Evolutionary conservation across 75 land plant species (phyloP).

Genomic region (Cryptomeria japonica): DNA sequence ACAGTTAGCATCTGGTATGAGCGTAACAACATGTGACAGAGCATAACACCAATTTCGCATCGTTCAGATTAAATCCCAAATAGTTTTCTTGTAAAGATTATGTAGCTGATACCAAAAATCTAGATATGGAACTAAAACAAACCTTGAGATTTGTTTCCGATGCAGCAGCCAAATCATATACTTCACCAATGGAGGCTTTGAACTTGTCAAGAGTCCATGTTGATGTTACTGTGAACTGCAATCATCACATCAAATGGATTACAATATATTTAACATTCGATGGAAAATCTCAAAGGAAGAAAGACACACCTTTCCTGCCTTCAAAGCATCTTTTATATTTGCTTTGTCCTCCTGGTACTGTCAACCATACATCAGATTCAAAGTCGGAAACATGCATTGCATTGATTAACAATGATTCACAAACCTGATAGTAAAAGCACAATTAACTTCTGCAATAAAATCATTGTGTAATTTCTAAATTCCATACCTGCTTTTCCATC

Average conservation of each 20-base stretch:
- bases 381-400: neutral
- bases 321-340: conserved; percentile 78
- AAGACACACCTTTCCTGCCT: conserved; percentile 58
- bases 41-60: neutral
- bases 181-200: conserved; percentile 67
- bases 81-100: neutral
- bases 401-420: neutral
- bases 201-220: conserved; percentile 75
- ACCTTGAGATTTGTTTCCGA: conserved; percentile 90
- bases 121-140: conserved; percentile 14
- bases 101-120: neutral
- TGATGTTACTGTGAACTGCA: conserved; percentile 61
- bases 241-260: neutral
- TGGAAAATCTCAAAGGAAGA: neutral
- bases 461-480: neutral
- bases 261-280: neutral
- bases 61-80: neutral
- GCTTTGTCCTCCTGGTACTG: conserved; percentile 93
- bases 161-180: conserved; percentile 42
- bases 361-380: conserved; percentile 12
- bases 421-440: neutral
- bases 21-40: neutral
- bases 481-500: conserved; percentile 70
- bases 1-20: too few species aligned
- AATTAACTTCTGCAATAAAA: neutral